A percentile compares a stretch with the other conserved stretches of the same genome.
These are phyloP conservation scores for Styphnolobium japonicum DNA, from an alignment of 306 rosid species.

Conservation along the genomic window DNA sequence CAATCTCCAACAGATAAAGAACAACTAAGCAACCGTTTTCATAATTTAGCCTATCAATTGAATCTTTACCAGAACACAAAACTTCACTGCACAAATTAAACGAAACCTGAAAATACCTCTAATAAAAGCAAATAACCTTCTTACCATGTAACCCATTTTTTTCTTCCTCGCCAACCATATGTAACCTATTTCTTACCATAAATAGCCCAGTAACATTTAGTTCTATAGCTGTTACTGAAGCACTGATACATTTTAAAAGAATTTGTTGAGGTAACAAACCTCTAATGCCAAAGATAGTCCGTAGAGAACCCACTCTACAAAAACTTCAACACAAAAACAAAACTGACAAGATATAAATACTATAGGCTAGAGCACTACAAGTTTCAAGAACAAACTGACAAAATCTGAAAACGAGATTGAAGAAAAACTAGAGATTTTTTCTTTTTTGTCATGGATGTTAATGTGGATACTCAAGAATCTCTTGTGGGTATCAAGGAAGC, in stretches of 20 bases:
- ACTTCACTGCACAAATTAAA: neutral
- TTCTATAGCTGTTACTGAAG: slow-evolving; percentile 16
- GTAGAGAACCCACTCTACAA: neutral
- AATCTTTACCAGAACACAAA: neutral
- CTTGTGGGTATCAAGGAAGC: neutral
- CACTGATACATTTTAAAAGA: neutral
- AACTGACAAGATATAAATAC: neutral
- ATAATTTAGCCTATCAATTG: neutral
- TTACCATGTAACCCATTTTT: neutral
- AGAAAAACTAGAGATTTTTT: neutral
- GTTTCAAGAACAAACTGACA: neutral
- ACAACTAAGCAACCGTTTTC: neutral
- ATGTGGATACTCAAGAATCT: neutral
- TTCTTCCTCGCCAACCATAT: neutral
- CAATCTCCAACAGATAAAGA: no score
- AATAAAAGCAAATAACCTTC: slow-evolving; percentile 3
- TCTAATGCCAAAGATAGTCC: slow-evolving; percentile 3
- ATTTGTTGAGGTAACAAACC: neutral
- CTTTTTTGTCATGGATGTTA: slow-evolving; percentile 24
- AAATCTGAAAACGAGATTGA: neutral
- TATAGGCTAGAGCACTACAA: neutral
- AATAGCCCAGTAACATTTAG: neutral
- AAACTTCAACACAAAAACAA: neutral
- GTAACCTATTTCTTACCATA: slow-evolving; percentile 26
- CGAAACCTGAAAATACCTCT: neutral